Base-by-base conservation (phyloP, 2,329 filamentous ascomycete genomes). In the Pezizomycotina sp. region DNA sequence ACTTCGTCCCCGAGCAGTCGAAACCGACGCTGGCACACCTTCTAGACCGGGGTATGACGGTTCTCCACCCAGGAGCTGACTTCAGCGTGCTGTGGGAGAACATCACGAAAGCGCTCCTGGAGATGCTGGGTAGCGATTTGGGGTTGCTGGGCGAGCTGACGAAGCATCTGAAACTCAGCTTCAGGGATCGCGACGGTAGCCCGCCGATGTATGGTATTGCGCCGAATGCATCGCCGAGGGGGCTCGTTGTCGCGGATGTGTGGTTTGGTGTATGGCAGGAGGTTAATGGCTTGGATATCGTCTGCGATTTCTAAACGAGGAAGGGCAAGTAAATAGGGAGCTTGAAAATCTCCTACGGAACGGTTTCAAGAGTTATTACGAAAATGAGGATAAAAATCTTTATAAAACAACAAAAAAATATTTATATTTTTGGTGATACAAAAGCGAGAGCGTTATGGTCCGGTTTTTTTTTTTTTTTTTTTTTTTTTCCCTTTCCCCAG, bases 291-390 rank as follows among this genome's bases (percentile, higher is more conserved):
- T 36, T 44, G 32, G 41, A 44, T 20, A 33, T 44, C 10, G 41
- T 44, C 20, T 44, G 41, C 31, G 41, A 44, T 22, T 44, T 44
- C 19, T 44, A 44, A 21, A n/a, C n/a, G n/a, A n/a, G n/a, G n/a
- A n/a, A n/a, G n/a, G n/a, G n/a, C n/a, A n/a, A n/a, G n/a, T n/a
- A n/a, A n/a, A n/a, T n/a, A n/a, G n/a, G n/a, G n/a, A n/a, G n/a
- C n/a, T n/a, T n/a, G n/a, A n/a, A n/a, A n/a, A n/a, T n/a, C n/a
- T n/a, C n/a, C n/a, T n/a, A n/a, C n/a, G n/a, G n/a, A n/a, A n/a
- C n/a, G n/a, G n/a, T n/a, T n/a, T n/a, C n/a, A n/a, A n/a, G n/a
- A n/a, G n/a, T n/a, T n/a, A n/a, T n/a, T n/a, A n/a, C n/a, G n/a
- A n/a, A n/a, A n/a, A n/a, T n/a, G n/a, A n/a, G n/a, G n/a, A n/a